These are phyloP conservation scores for Samsoniella hepiali DNA, from an alignment of 2,329 filamentous ascomycete genomes.

Conservation along the genomic window DNA sequence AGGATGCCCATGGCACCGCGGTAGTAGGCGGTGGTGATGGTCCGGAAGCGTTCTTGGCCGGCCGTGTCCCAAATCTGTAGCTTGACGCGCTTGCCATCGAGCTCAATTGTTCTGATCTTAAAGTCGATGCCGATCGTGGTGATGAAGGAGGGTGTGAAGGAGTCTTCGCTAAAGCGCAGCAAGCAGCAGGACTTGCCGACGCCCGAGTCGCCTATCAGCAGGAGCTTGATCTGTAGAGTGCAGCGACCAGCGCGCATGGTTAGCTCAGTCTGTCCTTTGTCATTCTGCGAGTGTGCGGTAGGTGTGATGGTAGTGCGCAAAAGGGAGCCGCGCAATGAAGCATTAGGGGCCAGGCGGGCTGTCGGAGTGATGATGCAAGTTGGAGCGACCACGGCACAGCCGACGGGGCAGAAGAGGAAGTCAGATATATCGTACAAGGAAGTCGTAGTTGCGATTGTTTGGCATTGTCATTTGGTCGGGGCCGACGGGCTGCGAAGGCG, in stretches of 20 bases:
- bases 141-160: constrained; percentile 96
- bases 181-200: constrained; percentile 97
- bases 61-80: constrained; percentile 99
- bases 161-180: constrained; percentile 94
- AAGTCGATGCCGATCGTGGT: constrained; percentile 99
- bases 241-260: constrained; percentile 4
- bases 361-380: neutral
- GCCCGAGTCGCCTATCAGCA: constrained; percentile 94
- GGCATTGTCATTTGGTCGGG: constrained; percentile 64
- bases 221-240: constrained; percentile 77
- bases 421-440: constrained; percentile 65
- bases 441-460: constrained; percentile 98
- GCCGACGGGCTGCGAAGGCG: neutral
- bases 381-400: neutral
- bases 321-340: neutral
- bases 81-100: constrained; percentile 98
- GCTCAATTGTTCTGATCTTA: constrained; percentile 98
- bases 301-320: constrained; percentile 16
- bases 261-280: neutral
- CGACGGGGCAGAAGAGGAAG: constrained; percentile 21
- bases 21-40: constrained; percentile 98
- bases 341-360: neutral
- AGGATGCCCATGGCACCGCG: constrained; percentile 97
- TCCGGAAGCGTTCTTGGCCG: constrained; percentile 96
- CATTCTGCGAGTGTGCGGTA: neutral